Conservation (phyloP, 2,329 filamentous ascomycete genomes). For the Aureobasidium sp. region DNA sequence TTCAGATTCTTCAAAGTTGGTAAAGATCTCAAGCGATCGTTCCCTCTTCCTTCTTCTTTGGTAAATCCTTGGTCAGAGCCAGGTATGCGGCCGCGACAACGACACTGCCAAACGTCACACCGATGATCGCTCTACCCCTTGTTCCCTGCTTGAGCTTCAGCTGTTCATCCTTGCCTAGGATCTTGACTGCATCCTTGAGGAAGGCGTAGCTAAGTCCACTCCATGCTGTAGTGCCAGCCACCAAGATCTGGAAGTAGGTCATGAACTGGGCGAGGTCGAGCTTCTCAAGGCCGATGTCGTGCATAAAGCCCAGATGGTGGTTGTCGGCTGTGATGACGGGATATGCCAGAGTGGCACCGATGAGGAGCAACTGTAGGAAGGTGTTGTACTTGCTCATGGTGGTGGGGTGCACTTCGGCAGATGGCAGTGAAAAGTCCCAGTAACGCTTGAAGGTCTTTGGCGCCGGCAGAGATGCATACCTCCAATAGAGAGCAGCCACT, state of each 20-base stretch:
- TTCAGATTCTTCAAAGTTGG: neutral
- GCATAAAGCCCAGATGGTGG: slow-evolving; percentile 19
- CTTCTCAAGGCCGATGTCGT: slow-evolving; percentile 17
- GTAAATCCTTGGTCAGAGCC: slow-evolving; percentile 13
- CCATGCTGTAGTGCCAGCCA: slow-evolving; percentile 85
- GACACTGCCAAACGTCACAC: slow-evolving; percentile 36
- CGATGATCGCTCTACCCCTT: slow-evolving; percentile 40
- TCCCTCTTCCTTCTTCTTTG: slow-evolving; percentile 2
- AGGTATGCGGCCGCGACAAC: slow-evolving; percentile 31
- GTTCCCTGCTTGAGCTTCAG: slow-evolving; percentile 40
- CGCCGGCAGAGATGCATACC: slow-evolving; percentile 85
- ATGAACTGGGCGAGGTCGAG: slow-evolving; percentile 28
- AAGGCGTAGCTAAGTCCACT: slow-evolving; percentile 88
- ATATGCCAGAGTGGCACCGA: slow-evolving; percentile 73
- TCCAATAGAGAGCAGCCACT: slow-evolving; percentile 84
- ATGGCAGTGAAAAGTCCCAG: slow-evolving; percentile 94
- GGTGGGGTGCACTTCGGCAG: slow-evolving; percentile 74
- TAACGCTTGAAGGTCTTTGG: slow-evolving; percentile 89
- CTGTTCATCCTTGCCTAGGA: slow-evolving; percentile 48
- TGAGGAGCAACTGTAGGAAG: slow-evolving; percentile 76
- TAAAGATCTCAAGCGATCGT: neutral
- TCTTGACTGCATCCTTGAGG: slow-evolving; percentile 85
- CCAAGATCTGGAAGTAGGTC: slow-evolving; percentile 56
- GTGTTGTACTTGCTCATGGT: slow-evolving; percentile 87
- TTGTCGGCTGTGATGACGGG: slow-evolving; percentile 50